A percentile compares a stretch with the other conserved stretches of the same genome.
phyloP scores from a whole-genome alignment of 495 filamentous ascomycete species.

The Penicillium goetzii region DNA sequence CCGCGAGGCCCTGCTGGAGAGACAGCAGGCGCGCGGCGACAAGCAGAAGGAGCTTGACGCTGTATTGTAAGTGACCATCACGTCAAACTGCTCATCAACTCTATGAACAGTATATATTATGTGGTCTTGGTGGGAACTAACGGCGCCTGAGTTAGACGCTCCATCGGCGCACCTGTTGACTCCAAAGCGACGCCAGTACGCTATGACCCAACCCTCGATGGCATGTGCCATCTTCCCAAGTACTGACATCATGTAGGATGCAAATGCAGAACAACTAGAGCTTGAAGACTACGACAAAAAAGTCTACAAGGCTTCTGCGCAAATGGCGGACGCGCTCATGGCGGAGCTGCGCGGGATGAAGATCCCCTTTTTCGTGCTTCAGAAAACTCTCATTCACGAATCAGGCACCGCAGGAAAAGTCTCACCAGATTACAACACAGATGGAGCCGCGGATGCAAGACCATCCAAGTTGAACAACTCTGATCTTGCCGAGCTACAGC shows the following conservation, averaged over 20 bases:
- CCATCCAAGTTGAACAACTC: conserved; percentile 35
- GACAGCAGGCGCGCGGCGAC: conserved; percentile 52
- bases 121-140: not conserved
- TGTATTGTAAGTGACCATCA: conserved; percentile 42
- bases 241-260: conserved; percentile 31
- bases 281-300: conserved; percentile 62
- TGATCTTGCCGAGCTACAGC: conserved; percentile 57
- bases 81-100: not conserved
- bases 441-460: not conserved
- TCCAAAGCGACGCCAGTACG: conserved; percentile 41
- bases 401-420: conserved; percentile 4
- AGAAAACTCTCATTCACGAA: conserved; percentile 42
- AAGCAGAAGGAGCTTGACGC: conserved; percentile 58
- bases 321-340: conserved; percentile 62
- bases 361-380: conserved; percentile 68
- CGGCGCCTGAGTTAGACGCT: conserved; percentile 31
- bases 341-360: conserved; percentile 58
- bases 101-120: not conserved
- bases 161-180: conserved; percentile 46
- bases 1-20: conserved; percentile 53
- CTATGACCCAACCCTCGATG: not conserved
- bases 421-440: conserved; percentile 13
- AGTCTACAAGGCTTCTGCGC: conserved; percentile 58
- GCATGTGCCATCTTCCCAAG: too few relatives aligned
- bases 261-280: conserved; percentile 56